Evolutionary conservation across 2,329 filamentous ascomycete species (phyloP), one percentile per base, ranked within the genome.

Genomic region (Gaeumannomyces tritici): DNA sequence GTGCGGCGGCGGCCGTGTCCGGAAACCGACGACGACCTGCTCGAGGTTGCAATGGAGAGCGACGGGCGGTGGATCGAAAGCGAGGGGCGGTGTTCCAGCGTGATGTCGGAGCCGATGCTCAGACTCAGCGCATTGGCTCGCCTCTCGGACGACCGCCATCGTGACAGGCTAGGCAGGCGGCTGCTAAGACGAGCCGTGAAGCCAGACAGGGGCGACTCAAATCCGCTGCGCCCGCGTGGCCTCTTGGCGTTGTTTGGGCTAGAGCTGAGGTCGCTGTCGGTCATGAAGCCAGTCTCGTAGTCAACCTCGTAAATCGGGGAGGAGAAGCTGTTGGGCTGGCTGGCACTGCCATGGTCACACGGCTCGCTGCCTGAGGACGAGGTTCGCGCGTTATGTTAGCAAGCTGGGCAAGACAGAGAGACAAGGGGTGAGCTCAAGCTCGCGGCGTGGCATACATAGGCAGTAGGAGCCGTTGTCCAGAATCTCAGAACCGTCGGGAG

Each of bases 11-110:
- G 80, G 64, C 79, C 76, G 1, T 85, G 83, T 42, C 82, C 81
- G 13, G 90, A 91, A 61, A 90, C 78, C n/a, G 89, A 93, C 1
- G 90, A 92, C 1, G 91, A 89, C 61, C 89, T 84, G 68, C 90
- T 90, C 3, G 91, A 93, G 3, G 87, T 81, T 9, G 86, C 82
- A 59, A 83, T 79, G 2, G 87, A 89, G 24, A 58, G 33, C 33
- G 33, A 35, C 1, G 33, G 13, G 33, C 33, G 33, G 33, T 35
- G 33, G 58, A 83, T 79, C 2, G 87, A 88, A 24, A 79, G 68
- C 24, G 87, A 85, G 28, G 90, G 79, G 61, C 87, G 86, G 63
- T 88, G 90, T 70, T 96, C 92, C 60, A 96, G 83, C 21, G 85
- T 90, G 28, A 93, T 82, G 69, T 97, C 93, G 55, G 95, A 96